Evolutionary conservation across 2,329 filamentous ascomycete species (phyloP).

Genomic region (Nemania sp.): DNA sequence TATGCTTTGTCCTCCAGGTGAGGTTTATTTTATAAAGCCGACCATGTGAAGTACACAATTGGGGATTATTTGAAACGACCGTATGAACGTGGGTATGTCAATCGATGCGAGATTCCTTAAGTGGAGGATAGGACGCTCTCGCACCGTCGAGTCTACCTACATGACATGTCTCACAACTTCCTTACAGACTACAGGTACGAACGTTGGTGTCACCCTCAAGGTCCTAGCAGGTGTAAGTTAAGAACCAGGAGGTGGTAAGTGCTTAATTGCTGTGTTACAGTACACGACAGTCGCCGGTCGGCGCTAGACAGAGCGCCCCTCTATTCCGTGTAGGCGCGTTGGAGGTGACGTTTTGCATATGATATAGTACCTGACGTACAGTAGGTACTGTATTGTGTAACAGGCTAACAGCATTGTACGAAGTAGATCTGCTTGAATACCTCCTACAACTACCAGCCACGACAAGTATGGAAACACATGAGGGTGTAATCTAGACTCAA

Average conservation of each 20-base stretch:
- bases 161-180: no score
- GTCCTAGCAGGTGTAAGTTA: no score
- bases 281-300: neutral
- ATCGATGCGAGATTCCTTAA: slow-evolving; percentile 10
- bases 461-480: neutral
- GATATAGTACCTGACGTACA: neutral
- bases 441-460: neutral
- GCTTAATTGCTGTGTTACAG: neutral
- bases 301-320: neutral
- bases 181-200: no score
- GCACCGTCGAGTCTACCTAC: neutral
- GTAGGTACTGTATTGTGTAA: no score
- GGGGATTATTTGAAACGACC: neutral
- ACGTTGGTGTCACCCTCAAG: no score
- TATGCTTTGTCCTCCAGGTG: neutral
- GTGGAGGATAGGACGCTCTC: no score
- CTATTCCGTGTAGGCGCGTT: no score
- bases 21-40: no score
- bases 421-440: neutral
- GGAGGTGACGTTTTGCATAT: no score
- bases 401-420: no score
- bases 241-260: neutral
- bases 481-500: neutral
- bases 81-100: neutral
- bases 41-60: slow-evolving; percentile 3